Base-by-base conservation (phyloP, 1,284 basidiomycete species). In the Cutaneotrichosporon cyanovorans region DNA sequence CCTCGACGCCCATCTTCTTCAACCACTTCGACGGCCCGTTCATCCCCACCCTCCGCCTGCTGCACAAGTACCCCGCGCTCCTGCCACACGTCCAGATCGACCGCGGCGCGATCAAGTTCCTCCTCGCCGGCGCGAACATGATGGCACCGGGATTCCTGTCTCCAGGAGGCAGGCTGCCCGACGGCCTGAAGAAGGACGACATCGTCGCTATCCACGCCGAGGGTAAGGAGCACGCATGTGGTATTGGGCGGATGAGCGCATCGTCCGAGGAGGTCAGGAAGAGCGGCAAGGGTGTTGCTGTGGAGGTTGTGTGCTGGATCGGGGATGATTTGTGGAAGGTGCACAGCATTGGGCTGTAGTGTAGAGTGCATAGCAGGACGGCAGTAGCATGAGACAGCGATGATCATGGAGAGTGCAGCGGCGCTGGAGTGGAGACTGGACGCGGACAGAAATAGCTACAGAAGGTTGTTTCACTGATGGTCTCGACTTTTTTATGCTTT, bases 131-230 rank as follows among this genome's bases (percentile, higher is more conserved):
- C 25, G 89, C 89, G 39, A 83, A 87, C 73, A 92, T 93, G 88
- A 93, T 93, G 89, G 90, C 87, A 59, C 95, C 93, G 4, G 95
- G 95, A 10, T 75, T 99, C 46, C 91, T 91, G 19, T 96, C 92
- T 22, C 77, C 82, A 34, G 95, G 93, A 14, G 95, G 92, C 14
- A 78, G 80, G 58, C 80, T 98, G 0, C 92, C 93, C 0, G 81
- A 88, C 7, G 83, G 80, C 1, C 73, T 97, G 32, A 76, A 81
- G 15, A 78, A 80, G 37, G 82, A 80, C 10, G 76, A 78, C 1
- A 77, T 87, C 12, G 90, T 99, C 14, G 88, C 87, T 1, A 84
- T 99, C 48, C 78, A 84, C 58, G 89, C 91, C 15, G 91, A 98
- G 71, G 93, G 92, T n/a, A 99, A 99, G 72, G 85, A 92, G 56